Evolutionary conservation across 2,329 filamentous ascomycete species (phyloP).

Genomic region (Pochonia chlamydosporia): DNA sequence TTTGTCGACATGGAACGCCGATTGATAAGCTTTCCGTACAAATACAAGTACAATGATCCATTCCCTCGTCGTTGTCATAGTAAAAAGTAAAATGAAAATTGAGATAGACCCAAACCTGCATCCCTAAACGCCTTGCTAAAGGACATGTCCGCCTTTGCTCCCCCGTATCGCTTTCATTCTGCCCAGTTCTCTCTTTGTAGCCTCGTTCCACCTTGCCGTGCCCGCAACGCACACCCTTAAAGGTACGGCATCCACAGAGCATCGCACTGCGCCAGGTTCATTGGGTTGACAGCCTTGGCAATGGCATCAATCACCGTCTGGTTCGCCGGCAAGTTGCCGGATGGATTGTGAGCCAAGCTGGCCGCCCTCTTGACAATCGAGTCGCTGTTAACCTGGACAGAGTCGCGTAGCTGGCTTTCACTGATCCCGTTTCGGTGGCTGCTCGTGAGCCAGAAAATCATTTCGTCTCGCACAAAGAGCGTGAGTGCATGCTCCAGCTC

Average conservation of each 20-base stretch:
- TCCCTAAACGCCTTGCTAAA: constrained; percentile 13
- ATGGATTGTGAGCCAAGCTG: constrained; percentile 71
- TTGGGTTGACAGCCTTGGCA: constrained; percentile 86
- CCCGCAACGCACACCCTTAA: constrained; percentile 33
- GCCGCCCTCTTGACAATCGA: constrained; percentile 87
- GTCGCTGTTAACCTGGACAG: constrained; percentile 81
- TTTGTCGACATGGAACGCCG: too few species aligned
- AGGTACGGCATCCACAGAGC: constrained; percentile 97
- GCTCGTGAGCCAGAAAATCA: constrained; percentile 93
- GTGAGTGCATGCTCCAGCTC: constrained; percentile 94
- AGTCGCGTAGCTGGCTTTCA: constrained; percentile 67
- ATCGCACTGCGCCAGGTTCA: constrained; percentile 82
- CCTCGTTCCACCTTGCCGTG: not conserved
- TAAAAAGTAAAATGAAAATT: too few species aligned
- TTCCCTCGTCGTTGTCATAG: not conserved
- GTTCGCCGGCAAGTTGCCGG: constrained; percentile 82
- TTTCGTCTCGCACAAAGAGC: constrained; percentile 94
- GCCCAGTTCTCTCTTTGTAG: not conserved
- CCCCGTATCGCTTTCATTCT: not conserved
- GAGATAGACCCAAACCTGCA: too few species aligned
- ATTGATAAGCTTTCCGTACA: too few species aligned
- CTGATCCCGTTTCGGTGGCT: constrained; percentile 53
- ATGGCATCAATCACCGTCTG: constrained; percentile 96
- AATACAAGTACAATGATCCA: too few species aligned
- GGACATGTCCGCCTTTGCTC: constrained; percentile 2